A percentile compares a stretch with the other conserved stretches of the same genome.
Evolutionary conservation across 345 rosid species (phyloP).

Genomic region (Salix viminalis): DNA sequence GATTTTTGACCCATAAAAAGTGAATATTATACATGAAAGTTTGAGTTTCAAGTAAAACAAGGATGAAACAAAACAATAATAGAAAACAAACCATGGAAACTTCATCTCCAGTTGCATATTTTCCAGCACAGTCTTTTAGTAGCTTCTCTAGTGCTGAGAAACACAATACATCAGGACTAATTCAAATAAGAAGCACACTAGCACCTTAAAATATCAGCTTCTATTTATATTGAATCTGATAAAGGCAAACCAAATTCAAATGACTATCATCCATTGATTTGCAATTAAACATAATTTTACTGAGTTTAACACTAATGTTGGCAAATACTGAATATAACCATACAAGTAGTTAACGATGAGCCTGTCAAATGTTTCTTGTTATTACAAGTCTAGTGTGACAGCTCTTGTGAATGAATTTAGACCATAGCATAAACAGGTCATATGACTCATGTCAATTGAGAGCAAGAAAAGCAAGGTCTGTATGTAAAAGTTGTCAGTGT

Average conservation of each 20-base stretch:
- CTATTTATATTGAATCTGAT: neutral
- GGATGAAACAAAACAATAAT: neutral
- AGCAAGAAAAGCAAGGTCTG: too few relatives aligned
- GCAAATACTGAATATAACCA: neutral
- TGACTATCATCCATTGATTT: neutral
- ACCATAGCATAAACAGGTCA: too few relatives aligned
- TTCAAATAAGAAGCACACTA: neutral
- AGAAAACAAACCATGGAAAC: slow-evolving; percentile 51
- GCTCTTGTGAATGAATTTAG: too few relatives aligned
- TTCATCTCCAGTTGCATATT: slow-evolving; percentile 72
- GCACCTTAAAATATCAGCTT: too few relatives aligned
- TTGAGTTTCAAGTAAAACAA: neutral
- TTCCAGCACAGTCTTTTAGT: slow-evolving; percentile 54
- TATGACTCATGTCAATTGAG: too few relatives aligned
- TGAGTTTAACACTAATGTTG: neutral
- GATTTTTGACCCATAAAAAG: neutral
- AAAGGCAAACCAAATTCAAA: neutral
- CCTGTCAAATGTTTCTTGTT: neutral
- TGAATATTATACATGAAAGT: neutral
- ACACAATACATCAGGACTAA: slow-evolving; percentile 9
- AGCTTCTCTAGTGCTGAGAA: slow-evolving; percentile 69
- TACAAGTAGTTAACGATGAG: neutral
- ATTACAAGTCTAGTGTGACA: neutral
- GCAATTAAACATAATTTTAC: neutral
- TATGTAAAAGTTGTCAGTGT: too few relatives aligned